Conservation (phyloP, 1,284 basidiomycete species). For the Chalciporus sp. region DNA sequence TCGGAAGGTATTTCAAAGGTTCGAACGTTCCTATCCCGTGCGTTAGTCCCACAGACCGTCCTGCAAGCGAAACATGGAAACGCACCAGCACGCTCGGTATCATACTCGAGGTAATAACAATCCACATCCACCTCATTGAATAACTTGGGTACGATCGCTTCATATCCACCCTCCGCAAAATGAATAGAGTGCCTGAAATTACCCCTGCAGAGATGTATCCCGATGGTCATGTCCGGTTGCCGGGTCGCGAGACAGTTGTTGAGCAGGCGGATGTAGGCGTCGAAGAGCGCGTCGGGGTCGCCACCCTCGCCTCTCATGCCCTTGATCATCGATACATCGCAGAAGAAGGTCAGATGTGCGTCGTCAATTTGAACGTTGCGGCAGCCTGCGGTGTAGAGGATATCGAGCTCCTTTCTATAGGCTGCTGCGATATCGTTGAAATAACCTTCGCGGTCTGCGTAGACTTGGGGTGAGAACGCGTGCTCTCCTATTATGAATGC, state of each 20-base stretch:
- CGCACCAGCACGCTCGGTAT: constrained; percentile 71
- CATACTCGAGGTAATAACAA: constrained; percentile 80
- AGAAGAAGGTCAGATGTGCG: constrained; percentile 70
- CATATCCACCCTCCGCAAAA: constrained; percentile 77
- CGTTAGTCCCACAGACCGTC: not conserved
- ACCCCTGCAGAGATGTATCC: constrained; percentile 79
- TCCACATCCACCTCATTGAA: constrained; percentile 76
- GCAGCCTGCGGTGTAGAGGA: constrained; percentile 74
- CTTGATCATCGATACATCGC: constrained; percentile 58
- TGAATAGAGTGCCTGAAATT: constrained; percentile 74
- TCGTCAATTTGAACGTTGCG: constrained; percentile 79
- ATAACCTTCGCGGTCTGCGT: constrained; percentile 54
- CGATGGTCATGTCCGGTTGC: constrained; percentile 65
- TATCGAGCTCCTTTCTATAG: constrained; percentile 72
- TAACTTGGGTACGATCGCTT: constrained; percentile 69
- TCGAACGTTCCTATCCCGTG: constrained; percentile 46
- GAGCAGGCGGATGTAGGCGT: constrained; percentile 71
- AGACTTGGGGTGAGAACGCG: constrained; percentile 22
- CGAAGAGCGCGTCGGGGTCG: constrained; percentile 64
- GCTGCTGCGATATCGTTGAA: constrained; percentile 72
- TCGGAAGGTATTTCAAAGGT: constrained; percentile 68
- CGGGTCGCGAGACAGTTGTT: constrained; percentile 63
- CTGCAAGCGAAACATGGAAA: not conserved
- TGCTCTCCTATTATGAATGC: constrained; percentile 23
- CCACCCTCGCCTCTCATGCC: constrained; percentile 63